phyloP scores from a whole-genome alignment of 257 asterid genomes.

The Nicotiana knightiana region DNA sequence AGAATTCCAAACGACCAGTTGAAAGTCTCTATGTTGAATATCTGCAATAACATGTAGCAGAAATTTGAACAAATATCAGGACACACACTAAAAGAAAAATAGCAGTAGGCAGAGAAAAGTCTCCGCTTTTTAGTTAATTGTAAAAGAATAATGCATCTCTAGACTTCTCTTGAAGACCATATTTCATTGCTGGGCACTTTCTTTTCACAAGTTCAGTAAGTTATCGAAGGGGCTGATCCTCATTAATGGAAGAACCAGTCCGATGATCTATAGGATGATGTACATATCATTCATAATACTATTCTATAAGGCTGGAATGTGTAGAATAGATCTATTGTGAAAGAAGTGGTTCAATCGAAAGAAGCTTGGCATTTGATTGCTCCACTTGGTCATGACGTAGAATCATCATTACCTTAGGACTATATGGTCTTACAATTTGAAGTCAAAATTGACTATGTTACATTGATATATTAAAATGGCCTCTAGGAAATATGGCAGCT shows the following conservation, averaged over 20 bases:
- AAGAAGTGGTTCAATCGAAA: background rate
- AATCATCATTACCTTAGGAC: background rate
- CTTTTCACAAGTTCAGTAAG: background rate
- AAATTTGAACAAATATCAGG: background rate
- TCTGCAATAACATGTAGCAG: conserved; percentile 40
- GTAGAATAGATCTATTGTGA: background rate
- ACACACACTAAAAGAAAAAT: background rate
- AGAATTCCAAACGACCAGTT: conserved; percentile 93
- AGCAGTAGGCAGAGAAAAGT: background rate
- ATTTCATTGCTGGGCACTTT: background rate
- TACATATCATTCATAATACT: background rate
- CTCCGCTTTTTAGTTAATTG: background rate
- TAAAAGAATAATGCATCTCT: background rate
- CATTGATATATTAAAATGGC: background rate
- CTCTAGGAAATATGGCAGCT: background rate
- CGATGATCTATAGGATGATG: background rate
- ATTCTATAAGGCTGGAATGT: background rate
- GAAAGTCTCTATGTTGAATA: conserved; percentile 79
- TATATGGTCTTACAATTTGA: background rate
- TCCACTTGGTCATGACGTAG: background rate
- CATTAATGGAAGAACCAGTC: background rate
- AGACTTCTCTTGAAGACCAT: background rate
- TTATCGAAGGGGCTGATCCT: background rate
- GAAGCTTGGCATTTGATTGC: background rate
- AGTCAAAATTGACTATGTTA: background rate